Evolutionary conservation across 2,329 filamentous ascomycete species (phyloP), one percentile per base, ranked within the genome.

Genomic region (Aspergillus pseudonomiae): DNA sequence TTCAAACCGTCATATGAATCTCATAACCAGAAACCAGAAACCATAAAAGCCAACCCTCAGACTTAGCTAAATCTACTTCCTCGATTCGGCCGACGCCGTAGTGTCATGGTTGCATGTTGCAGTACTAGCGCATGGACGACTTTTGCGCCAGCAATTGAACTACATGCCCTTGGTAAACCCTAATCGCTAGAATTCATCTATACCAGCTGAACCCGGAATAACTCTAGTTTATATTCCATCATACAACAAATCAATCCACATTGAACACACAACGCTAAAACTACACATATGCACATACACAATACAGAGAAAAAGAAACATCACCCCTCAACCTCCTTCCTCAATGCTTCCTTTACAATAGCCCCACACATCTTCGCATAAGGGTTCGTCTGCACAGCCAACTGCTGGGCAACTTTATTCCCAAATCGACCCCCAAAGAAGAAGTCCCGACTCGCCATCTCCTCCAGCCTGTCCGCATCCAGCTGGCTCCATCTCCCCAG

Each of bases 311-410:
- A 30, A 52, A n/a, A 32, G 11, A n/a, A 24, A 21, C 4, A 32
- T 52, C 26, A 52, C 19, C 52, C 74, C 46, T 74, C 78, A 59
- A 82, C 77, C 75, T 88, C 86, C 73, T 85, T 84, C 68, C 75
- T 81, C 77, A 88, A 77, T 16, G 86, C 86, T 74, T 88, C 84
- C 76, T 84, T 84, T 12, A 88, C 86, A 72, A 88, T 88, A 1
- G 81, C 84, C 5, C 86, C 86, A 74, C 86, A 88, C 78, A 88
- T 82, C 76, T 87, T 88, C 36, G 85, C 85, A 75, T 88, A 87
- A 34, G 86, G 86, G 77, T 88, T 88, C 55, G 85, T 87, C 73
- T 83, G 79, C 19, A 88, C 85, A 16, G 85, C 84, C 77, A 88
- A 78, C 68, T 85, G 82, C 69, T 83, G 80, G 50, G 85, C 86